Evolutionary conservation across 805 yeast genomes (phyloP).

Genomic region (Myxozyma neotropica): DNA sequence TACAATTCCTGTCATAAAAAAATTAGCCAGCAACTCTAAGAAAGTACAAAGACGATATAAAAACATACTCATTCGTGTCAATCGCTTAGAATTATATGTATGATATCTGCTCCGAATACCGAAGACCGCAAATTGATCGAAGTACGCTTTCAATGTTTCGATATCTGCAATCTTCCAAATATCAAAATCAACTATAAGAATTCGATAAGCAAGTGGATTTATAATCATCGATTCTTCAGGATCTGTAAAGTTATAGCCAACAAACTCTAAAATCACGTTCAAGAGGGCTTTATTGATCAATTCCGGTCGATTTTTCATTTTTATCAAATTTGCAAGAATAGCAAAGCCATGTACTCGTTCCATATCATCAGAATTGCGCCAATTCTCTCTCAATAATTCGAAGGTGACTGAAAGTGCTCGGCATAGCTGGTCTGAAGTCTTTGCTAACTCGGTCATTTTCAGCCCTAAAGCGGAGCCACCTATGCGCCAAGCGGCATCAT

Average conservation of each 20-base stretch:
- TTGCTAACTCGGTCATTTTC: constrained; percentile 51
- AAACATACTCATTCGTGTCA: constrained; percentile 54
- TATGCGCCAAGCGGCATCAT: constrained; percentile 40
- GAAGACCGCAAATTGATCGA: constrained; percentile 62
- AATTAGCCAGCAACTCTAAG: no score
- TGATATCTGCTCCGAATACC: constrained; percentile 53
- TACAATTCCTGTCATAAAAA: constrained; percentile 38
- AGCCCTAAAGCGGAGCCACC: constrained; percentile 58
- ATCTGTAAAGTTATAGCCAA: constrained; percentile 57
- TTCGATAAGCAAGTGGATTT: constrained; percentile 59
- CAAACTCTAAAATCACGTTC: constrained; percentile 52
- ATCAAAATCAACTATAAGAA: constrained; percentile 64
- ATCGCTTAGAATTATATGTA: constrained; percentile 54
- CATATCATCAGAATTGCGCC: constrained; percentile 59
- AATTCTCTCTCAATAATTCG: constrained; percentile 49
- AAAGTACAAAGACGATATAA: no score
- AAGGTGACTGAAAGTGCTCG: constrained; percentile 49
- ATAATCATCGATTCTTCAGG: constrained; percentile 60
- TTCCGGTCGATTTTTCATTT: constrained; percentile 47
- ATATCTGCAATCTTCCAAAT: constrained; percentile 52
- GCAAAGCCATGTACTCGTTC: constrained; percentile 64
- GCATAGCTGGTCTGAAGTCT: constrained; percentile 43
- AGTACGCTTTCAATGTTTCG: constrained; percentile 55
- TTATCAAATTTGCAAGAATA: constrained; percentile 56
- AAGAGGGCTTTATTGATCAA: constrained; percentile 48